Base-by-base conservation (phyloP, 2,329 filamentous ascomycete species). In the Penicillium sp. region DNA sequence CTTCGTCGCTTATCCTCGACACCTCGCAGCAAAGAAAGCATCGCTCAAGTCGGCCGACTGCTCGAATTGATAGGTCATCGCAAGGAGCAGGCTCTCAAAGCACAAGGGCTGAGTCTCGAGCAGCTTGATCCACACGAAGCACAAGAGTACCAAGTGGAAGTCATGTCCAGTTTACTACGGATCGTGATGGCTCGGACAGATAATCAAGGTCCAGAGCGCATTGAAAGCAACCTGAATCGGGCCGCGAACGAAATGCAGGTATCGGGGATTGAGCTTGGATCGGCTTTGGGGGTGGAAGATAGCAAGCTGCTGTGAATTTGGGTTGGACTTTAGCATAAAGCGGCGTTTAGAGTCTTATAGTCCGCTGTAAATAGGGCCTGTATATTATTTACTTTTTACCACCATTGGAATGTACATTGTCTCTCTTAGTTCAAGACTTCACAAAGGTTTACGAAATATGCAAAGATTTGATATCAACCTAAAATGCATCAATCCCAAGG, bases 11-110 rank as follows among this genome's bases (percentile, higher is more conserved):
- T 76, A 21, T 70, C 72, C 28, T 65, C 65, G 10, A 71, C 70
- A 0, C 72, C 76, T 0, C 70, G 70, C 23, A 75, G 70, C 24
- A 75, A 76, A 58, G 72, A 74, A 43, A 76, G 77, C 45, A 72
- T 80, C 31, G 62, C 64, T 3, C 68, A 74, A 42, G 73, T 81
- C 9, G 69, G 70, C n/a, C 69, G 69, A 13, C 67, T 80, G n/a
- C 64, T 81, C 4, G 66, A 72, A 24, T 60, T 72, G 39, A 65
- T 81, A n/a, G 72, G 70, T 29, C 65, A 73, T 8, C 67, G 66
- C 46, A 74, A 74, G 53, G 60, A 65, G 16, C 58, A 67, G 23
- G 57, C 62, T 18, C 61, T 73, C 18, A 59, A 65, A 31, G 61
- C 61, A 3, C 67, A 71, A 18, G 72, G 70, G 1, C 51, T 70